Evolutionary conservation across 164 flowering plant genomes (phyloP).

Genomic region (Cinnamomum micranthum): DNA sequence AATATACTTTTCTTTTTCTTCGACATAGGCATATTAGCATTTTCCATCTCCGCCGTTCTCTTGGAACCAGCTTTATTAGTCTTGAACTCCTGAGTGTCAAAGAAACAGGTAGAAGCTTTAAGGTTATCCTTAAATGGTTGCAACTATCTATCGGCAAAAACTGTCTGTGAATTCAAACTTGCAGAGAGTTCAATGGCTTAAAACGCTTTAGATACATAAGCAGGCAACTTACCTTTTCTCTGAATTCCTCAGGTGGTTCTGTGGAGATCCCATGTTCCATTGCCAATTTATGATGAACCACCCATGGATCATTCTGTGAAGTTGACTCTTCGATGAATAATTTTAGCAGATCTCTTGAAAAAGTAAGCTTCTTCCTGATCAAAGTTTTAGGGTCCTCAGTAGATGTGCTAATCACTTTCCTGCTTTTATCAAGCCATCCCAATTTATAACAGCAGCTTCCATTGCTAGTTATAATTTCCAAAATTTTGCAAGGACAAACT

Average conservation of each 20-base stretch:
- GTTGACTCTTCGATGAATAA: conserved; percentile 12
- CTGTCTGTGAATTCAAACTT: not conserved
- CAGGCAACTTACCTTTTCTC: conserved; percentile 2
- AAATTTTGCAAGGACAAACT: conserved; percentile 9
- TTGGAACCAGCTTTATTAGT: not conserved
- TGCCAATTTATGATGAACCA: conserved; percentile 8
- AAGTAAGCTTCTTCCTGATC: conserved; percentile 11
- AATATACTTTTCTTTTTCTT: conserved; percentile 6
- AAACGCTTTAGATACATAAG: not conserved
- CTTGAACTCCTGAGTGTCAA: conserved; percentile 3
- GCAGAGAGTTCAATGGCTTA: not conserved
- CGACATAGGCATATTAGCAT: not conserved
- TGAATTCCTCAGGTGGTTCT: conserved; percentile 12
- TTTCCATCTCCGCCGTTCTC: conserved; percentile 3
- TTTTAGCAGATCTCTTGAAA: conserved; percentile 10
- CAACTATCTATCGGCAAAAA: not conserved
- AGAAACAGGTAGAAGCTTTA: not conserved
- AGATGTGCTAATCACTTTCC: conserved; percentile 10
- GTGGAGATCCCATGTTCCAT: conserved; percentile 10
- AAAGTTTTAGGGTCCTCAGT: conserved; percentile 10
- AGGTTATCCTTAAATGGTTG: not conserved
- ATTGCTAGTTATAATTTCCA: conserved; percentile 5
- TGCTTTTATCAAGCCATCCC: conserved; percentile 16
- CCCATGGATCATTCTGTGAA: conserved; percentile 14
- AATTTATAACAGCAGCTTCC: conserved; percentile 5